Evolutionary conservation across 768 basidiomycete genomes (phyloP), one percentile per base, ranked within the genome.

Genomic region (Solioccasus polychromus): DNA sequence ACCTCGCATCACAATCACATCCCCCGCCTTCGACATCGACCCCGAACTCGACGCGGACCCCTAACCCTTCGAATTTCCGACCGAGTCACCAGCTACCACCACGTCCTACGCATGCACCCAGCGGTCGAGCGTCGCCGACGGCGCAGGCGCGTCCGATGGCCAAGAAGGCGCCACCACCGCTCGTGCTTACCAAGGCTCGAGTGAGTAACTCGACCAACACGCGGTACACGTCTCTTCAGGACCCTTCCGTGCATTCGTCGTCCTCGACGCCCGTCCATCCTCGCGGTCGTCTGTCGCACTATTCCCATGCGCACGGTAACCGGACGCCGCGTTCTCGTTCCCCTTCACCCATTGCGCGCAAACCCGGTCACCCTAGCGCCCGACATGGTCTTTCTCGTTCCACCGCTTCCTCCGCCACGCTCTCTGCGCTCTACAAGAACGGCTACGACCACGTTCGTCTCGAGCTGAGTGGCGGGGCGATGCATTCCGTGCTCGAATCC

Each of bases 401-500:
- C 14, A 19, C 53, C 0, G 59, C 60, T 6, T 60, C 60, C 22
- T 36, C 57, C 1, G 35, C 55, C 20, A 44, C 51, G 35, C 50
- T 64, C 14, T 72, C 73, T 29, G 75, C 70, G 54, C 71, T 92
- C 34, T 73, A 74, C 51, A 68, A 68, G 60, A 90, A 84, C 49
- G 82, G 80, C 38, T 71, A 72, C 50, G 85, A 88, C 14, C 78
- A 90, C 65, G 73, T 89, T 35, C 74, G 72, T 50, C 66, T 92
- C 14, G 77, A 78, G 41, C 70, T 74, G 11, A 70, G 72, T 36
- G 73, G 69, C 2, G 67, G 61, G 6, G 61, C 72, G 29, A 68
- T 76, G 39, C 74, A 71, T 39, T 70, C 70, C 14, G 76, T 85
- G 39, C 68, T 68, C 45, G 85, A 88, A 58, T 82, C 80, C 28